phyloP scores from a whole-genome alignment of 2,329 filamentous ascomycete species.

The Colletotrichum echinochloae region DNA sequence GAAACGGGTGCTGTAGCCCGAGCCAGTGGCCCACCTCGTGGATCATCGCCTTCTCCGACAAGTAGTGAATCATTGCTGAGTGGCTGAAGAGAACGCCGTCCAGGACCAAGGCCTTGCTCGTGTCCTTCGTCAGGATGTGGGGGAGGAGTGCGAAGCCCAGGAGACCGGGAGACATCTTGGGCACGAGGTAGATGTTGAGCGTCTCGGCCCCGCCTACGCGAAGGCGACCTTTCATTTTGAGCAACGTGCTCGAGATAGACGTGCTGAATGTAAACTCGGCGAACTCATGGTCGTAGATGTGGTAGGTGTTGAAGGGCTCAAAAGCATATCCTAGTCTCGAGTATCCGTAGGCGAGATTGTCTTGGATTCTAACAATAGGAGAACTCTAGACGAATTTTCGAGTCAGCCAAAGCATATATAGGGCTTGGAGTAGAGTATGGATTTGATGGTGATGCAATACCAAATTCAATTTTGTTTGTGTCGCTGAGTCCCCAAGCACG shows the following conservation, averaged over 20 bases:
- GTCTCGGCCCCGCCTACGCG: conserved; percentile 9
- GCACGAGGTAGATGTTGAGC: conserved; percentile 12
- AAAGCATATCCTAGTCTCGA: neutral
- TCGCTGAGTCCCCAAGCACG: neutral
- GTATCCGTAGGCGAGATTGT: conserved; percentile 1
- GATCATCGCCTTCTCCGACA: neutral
- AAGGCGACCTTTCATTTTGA: neutral
- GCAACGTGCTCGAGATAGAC: neutral
- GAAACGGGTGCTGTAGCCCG: conserved; percentile 8
- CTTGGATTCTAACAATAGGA: neutral
- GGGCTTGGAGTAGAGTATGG: neutral
- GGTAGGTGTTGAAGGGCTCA: neutral
- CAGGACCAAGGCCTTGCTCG: neutral
- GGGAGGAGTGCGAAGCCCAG: conserved; percentile 8
- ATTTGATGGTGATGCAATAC: neutral
- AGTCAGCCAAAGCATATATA: neutral
- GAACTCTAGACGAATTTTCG: neutral
- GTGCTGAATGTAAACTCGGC: neutral
- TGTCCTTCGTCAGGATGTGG: neutral
- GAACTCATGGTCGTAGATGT: neutral
- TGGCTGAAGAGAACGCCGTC: conserved; percentile 5
- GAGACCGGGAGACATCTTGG: neutral
- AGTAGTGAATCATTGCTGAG: neutral
- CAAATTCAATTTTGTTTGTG: neutral
- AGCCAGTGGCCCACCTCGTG: conserved; percentile 18